Percentiles rank a stretch among this genome's conserved stretches.
These are phyloP conservation scores for Coemansia reversa DNA, from an alignment of 192 early-diverging fungal genomes.

Conservation along the genomic window DNA sequence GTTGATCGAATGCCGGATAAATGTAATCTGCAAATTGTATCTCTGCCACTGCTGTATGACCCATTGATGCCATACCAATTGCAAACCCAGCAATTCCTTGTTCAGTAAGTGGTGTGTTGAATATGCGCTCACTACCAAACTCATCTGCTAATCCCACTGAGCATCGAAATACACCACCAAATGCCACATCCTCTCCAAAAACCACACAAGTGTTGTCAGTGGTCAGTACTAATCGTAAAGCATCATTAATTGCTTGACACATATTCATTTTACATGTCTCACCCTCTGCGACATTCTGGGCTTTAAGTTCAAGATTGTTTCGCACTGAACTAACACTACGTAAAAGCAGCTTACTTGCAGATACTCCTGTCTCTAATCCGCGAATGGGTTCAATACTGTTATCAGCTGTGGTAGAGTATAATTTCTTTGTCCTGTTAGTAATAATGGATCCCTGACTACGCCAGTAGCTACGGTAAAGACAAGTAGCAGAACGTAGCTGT, in stretches of 20 bases:
- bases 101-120: constrained; percentile 95
- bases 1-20: constrained; percentile 96
- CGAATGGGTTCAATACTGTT: constrained; percentile 65
- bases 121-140: constrained; percentile 89
- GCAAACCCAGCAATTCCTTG: constrained; percentile 95
- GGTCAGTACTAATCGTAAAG: constrained; percentile 80
- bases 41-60: constrained; percentile 95
- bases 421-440: not conserved
- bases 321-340: constrained; percentile 70
- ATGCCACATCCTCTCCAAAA: constrained; percentile 97
- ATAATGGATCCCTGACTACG: not conserved
- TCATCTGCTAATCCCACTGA: constrained; percentile 87
- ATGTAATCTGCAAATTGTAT: constrained; percentile 99
- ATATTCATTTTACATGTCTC: constrained; percentile 79
- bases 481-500: not conserved
- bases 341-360: constrained; percentile 75
- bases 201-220: constrained; percentile 90
- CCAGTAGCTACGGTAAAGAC: not conserved
- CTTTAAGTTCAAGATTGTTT: constrained; percentile 65
- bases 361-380: constrained; percentile 80
- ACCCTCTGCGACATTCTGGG: constrained; percentile 59
- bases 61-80: constrained; percentile 91
- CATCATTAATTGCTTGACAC: constrained; percentile 94
- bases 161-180: constrained; percentile 96
- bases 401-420: constrained; percentile 47